These are phyloP conservation scores for Mucor circinelloides DNA, from an alignment of 371 early-diverging fungal genomes.

Conservation along the genomic window DNA sequence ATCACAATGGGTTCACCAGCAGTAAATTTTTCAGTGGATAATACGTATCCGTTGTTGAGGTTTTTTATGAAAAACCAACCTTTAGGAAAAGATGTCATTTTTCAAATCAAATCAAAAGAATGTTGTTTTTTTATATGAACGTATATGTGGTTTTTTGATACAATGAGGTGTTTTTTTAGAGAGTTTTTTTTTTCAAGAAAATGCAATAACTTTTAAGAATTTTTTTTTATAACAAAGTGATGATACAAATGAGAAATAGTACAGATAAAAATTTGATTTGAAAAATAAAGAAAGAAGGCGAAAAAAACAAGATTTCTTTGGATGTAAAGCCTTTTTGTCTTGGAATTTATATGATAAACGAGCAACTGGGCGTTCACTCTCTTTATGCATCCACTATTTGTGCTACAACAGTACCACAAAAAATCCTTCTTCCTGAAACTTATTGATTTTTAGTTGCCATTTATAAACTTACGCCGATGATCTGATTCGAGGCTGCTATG, in stretches of 20 bases:
- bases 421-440: neutral
- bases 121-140: neutral
- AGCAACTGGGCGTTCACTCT: neutral
- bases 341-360: neutral
- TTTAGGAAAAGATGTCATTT: constrained; percentile 43
- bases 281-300: neutral
- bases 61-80: constrained; percentile 68
- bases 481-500: neutral
- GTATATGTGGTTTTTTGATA: constrained; percentile 7
- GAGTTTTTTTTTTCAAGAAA: neutral
- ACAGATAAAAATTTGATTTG: neutral
- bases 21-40: constrained; percentile 40
- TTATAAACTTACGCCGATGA: constrained; percentile 15
- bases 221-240: neutral
- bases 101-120: constrained; percentile 5
- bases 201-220: neutral
- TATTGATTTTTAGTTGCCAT: constrained; percentile 2
- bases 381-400: neutral
- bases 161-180: neutral
- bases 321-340: neutral
- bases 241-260: neutral
- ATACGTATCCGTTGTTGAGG: constrained; percentile 44
- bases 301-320: neutral
- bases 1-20: constrained; percentile 41
- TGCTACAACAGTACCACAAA: constrained; percentile 10